Conservation (phyloP, 2,329 filamentous ascomycete species). For the Apiospora rasikravindrae region DNA sequence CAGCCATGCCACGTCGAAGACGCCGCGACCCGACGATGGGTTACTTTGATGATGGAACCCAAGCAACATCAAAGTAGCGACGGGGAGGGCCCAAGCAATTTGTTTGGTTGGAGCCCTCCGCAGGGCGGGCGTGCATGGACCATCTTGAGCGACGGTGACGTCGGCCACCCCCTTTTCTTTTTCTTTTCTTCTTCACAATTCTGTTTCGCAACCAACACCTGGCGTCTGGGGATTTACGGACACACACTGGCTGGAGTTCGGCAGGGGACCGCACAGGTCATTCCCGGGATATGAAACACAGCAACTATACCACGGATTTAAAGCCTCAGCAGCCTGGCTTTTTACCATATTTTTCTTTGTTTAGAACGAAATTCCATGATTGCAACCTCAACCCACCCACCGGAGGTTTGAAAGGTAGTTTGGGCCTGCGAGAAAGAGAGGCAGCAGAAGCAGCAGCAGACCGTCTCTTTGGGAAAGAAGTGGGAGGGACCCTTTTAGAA, state of each 20-base stretch:
- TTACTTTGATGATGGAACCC: background rate
- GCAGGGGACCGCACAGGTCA: slow-evolving; percentile 3
- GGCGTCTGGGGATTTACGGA: slow-evolving; percentile 18
- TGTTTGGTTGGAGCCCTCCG: too few species aligned
- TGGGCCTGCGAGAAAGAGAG: background rate
- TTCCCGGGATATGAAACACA: slow-evolving; percentile 17
- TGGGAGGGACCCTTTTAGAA: background rate
- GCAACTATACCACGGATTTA: slow-evolving; percentile 18
- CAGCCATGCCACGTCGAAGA: background rate
- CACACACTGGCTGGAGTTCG: slow-evolving; percentile 20
- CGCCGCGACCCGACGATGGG: background rate
- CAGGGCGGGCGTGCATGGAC: background rate
- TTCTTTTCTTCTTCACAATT: background rate
- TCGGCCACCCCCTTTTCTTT: background rate
- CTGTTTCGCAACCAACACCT: slow-evolving; percentile 6
- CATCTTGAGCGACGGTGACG: background rate
- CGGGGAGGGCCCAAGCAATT: background rate
- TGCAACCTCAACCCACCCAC: background rate
- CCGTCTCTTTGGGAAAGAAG: background rate
- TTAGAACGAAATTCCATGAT: slow-evolving; percentile 19
- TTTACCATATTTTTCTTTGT: slow-evolving; percentile 16
- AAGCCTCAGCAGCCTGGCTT: background rate
- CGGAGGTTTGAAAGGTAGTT: background rate
- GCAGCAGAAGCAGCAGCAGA: background rate
- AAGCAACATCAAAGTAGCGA: background rate